phyloP scores from a whole-genome alignment of 2,329 filamentous ascomycete species.

The Monilinia laxa region DNA sequence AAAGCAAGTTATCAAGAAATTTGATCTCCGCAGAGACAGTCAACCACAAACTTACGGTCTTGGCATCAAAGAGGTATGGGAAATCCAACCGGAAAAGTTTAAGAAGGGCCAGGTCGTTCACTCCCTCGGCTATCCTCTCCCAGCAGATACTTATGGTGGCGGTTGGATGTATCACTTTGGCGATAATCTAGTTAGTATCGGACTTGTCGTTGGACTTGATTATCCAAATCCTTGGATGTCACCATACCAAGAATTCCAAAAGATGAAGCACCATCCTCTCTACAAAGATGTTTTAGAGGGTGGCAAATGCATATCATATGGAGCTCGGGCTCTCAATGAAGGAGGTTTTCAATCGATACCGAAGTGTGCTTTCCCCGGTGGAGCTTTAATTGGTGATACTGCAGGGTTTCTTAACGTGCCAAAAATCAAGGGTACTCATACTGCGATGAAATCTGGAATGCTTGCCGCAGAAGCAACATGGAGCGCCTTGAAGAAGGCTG shows the following conservation, averaged over 20 bases:
- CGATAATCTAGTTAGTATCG: slow-evolving; percentile 90
- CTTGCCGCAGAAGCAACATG: slow-evolving; percentile 89
- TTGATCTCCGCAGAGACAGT: slow-evolving; percentile 82
- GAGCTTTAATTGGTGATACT: slow-evolving; percentile 91
- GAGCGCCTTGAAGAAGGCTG: slow-evolving; percentile 62
- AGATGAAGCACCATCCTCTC: slow-evolving; percentile 95
- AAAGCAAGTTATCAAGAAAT: slow-evolving; percentile 94
- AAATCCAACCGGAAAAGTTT: slow-evolving; percentile 91
- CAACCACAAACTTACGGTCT: slow-evolving; percentile 94
- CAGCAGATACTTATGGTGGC: slow-evolving; percentile 87
- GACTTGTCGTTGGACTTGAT: slow-evolving; percentile 89
- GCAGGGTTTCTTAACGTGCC: slow-evolving; percentile 96
- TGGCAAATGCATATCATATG: slow-evolving; percentile 96
- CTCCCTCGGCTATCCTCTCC: slow-evolving; percentile 88
- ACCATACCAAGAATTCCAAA: slow-evolving; percentile 95
- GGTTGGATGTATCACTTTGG: slow-evolving; percentile 99
- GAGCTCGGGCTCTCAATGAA: slow-evolving; percentile 85
- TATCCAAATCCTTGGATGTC: slow-evolving; percentile 97
- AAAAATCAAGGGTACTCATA: slow-evolving; percentile 98
- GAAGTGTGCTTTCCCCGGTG: slow-evolving; percentile 93
- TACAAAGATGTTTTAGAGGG: slow-evolving; percentile 86
- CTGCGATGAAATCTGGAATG: slow-evolving; percentile 97
- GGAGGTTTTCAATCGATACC: slow-evolving; percentile 97
- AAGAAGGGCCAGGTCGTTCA: slow-evolving; percentile 81
- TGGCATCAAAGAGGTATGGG: slow-evolving; percentile 96